These are phyloP conservation scores for Cryptomeria japonica DNA, from an alignment of 75 land plant genomes.

Conservation along the genomic window DNA sequence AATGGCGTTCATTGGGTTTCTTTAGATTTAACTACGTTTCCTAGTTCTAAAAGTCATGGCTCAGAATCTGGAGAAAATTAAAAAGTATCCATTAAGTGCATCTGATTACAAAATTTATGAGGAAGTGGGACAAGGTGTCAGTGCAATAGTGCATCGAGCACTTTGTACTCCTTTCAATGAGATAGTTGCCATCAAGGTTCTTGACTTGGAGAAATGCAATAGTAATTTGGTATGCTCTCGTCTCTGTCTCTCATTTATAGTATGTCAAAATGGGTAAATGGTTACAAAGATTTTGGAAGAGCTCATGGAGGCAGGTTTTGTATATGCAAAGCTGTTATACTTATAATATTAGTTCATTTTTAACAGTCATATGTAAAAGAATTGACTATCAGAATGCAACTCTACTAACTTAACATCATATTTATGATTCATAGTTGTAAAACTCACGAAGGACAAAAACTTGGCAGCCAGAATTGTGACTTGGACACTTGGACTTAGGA, in stretches of 20 bases:
- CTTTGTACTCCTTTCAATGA: conserved; percentile 55
- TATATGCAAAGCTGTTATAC: not conserved
- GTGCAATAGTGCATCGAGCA: conserved; percentile 63
- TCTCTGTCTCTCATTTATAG: not conserved
- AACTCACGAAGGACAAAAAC: no score
- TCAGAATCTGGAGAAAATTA: conserved; percentile 12
- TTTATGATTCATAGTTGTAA: no score
- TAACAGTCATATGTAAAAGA: not conserved
- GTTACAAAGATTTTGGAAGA: not conserved
- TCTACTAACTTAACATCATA: not conserved
- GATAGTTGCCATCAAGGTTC: conserved; percentile 63
- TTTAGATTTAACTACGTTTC: not conserved
- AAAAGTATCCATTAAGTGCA: conserved; percentile 40
- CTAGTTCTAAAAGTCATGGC: not conserved
- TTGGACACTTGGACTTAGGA: no score
- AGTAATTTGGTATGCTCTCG: conserved; percentile 45
- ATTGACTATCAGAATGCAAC: not conserved
- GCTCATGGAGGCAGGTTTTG: not conserved
- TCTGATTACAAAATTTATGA: conserved; percentile 51
- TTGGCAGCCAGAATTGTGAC: no score
- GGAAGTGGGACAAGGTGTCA: conserved; percentile 65
- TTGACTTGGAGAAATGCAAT: conserved; percentile 60
- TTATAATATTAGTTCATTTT: not conserved
- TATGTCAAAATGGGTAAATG: not conserved
- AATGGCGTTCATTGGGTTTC: conserved; percentile 5